Evolutionary conservation across 805 yeast genomes (phyloP).

Genomic region (Brettanomyces sp.): DNA sequence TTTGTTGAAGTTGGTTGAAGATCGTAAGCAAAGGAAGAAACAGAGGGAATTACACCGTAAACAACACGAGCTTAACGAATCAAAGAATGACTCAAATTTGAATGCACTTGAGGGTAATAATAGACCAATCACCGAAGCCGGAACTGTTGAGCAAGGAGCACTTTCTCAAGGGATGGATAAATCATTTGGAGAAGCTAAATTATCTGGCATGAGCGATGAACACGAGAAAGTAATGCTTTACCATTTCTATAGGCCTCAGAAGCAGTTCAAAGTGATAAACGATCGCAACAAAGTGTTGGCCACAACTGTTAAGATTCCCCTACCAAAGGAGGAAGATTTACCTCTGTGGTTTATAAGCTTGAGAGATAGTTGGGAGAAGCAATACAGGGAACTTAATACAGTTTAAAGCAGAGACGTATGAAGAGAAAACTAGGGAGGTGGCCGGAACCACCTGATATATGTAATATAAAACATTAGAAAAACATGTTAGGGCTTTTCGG

Average conservation of each 20-base stretch:
- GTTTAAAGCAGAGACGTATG: not conserved
- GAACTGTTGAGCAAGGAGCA: not conserved
- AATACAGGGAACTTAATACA: not conserved
- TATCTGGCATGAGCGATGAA: not conserved
- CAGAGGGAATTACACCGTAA: conserved; percentile 18
- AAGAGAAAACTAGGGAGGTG: not conserved
- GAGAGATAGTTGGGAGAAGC: conserved; percentile 56
- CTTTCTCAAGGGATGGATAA: not conserved
- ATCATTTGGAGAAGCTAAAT: not conserved
- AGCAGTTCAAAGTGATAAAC: conserved; percentile 15
- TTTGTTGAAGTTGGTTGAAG: conserved; percentile 45
- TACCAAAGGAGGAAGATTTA: conserved; percentile 56
- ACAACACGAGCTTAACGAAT: conserved; percentile 1
- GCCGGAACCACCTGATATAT: not conserved
- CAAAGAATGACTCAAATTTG: not conserved
- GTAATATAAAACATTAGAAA: not conserved
- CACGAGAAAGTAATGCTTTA: conserved; percentile 20
- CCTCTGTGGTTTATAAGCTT: conserved; percentile 70
- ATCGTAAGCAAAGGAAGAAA: conserved; percentile 30
- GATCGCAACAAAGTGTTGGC: conserved; percentile 29
- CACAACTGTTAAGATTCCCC: conserved; percentile 29
- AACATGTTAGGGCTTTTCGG: not conserved
- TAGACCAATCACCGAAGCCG: not conserved
- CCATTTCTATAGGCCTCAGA: conserved; percentile 32
- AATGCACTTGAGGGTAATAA: not conserved